phyloP scores from a whole-genome alignment of 129 eudicot genomes.

The Helianthus annuus region DNA sequence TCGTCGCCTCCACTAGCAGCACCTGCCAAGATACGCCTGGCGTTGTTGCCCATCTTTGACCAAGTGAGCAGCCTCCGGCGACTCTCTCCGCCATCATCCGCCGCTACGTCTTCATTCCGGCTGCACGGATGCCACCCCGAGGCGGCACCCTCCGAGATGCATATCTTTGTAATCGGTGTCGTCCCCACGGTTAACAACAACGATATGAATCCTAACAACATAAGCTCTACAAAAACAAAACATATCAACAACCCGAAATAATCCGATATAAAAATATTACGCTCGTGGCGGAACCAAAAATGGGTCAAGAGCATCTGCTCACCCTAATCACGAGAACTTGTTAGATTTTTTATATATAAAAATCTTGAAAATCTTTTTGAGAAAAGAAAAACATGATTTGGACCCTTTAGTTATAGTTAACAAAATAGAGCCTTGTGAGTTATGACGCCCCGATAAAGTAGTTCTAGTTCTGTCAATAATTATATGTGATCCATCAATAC shows the following conservation, averaged over 20 bases:
- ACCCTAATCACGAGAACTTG: too few species aligned
- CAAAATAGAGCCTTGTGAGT: too few species aligned
- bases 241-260: neutral
- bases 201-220: slow-evolving; percentile 77
- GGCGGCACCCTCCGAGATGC: slow-evolving; percentile 51
- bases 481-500: slow-evolving; percentile 12
- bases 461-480: too few species aligned
- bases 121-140: slow-evolving; percentile 64
- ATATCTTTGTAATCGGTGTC: slow-evolving; percentile 48
- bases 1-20: slow-evolving; percentile 31
- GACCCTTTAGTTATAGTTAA: too few species aligned
- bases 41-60: slow-evolving; percentile 27
- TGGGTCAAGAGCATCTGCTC: too few species aligned
- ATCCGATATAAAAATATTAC: neutral
- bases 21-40: slow-evolving; percentile 43
- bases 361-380: too few species aligned
- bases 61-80: slow-evolving; percentile 54
- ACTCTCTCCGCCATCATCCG: slow-evolving; percentile 20
- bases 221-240: slow-evolving; percentile 50
- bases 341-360: too few species aligned
- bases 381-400: too few species aligned
- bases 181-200: slow-evolving; percentile 63
- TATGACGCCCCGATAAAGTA: too few species aligned
- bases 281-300: neutral
- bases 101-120: slow-evolving; percentile 24